Conservation (phyloP, 352 stramenopile genomes). For the Phytophthora pinifolia region DNA sequence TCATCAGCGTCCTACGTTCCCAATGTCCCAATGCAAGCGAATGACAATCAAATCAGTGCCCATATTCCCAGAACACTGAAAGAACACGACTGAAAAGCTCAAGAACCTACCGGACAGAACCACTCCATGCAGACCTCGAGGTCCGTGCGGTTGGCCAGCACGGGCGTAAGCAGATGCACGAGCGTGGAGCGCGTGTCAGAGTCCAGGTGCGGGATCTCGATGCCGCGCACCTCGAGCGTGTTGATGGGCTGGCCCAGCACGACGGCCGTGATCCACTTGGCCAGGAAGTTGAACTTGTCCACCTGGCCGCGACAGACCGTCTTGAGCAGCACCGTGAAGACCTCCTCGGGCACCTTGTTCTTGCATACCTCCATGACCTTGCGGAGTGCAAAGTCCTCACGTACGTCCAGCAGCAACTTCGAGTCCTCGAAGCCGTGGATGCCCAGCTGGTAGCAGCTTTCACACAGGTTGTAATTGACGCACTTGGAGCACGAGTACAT, state of each 20-base stretch:
- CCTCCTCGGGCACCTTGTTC: constrained; percentile 79
- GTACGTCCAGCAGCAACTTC: constrained; percentile 68
- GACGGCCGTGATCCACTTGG: constrained; percentile 83
- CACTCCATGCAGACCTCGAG: constrained; percentile 89
- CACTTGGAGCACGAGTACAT: constrained; percentile 90
- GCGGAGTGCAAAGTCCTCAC: constrained; percentile 81
- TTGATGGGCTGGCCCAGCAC: constrained; percentile 69
- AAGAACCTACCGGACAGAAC: constrained; percentile 68
- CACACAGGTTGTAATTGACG: constrained; percentile 81
- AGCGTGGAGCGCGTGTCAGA: constrained; percentile 67
- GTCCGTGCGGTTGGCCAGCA: constrained; percentile 79
- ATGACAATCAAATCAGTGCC: constrained; percentile 12
- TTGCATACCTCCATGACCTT: constrained; percentile 74
- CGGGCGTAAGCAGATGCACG: constrained; percentile 76
- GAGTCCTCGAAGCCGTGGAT: constrained; percentile 87
- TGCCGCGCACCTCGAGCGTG: constrained; percentile 75
- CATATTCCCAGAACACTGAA: constrained; percentile 9
- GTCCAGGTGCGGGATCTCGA: constrained; percentile 84
- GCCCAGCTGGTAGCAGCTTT: constrained; percentile 82
- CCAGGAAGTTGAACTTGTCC: constrained; percentile 89
- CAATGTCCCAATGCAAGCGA: constrained; percentile 3
- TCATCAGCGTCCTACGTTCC: constrained; percentile 58
- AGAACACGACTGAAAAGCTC: constrained; percentile 5
- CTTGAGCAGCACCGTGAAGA: constrained; percentile 82
- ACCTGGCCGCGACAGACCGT: constrained; percentile 84